These are phyloP conservation scores for Pseudocercospora cruenta DNA, from an alignment of 2,329 filamentous ascomycete species.

Conservation along the genomic window DNA sequence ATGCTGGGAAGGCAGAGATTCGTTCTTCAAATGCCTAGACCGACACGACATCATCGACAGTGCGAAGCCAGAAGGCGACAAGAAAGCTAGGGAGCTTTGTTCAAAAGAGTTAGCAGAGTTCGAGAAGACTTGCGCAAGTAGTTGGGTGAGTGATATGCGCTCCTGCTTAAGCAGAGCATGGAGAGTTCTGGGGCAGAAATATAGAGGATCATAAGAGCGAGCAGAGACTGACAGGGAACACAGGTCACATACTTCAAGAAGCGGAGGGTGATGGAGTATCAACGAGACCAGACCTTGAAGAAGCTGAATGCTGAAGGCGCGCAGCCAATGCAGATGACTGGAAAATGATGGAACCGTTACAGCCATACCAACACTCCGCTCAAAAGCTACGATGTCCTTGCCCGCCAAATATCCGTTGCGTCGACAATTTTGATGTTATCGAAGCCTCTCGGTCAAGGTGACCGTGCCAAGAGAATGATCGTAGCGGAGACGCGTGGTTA, in stretches of 20 bases:
- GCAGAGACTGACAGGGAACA: background rate
- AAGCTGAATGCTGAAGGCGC: conserved; percentile 60
- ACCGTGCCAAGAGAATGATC: background rate
- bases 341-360: conserved; percentile 6
- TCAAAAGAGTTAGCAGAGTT: conserved; percentile 66
- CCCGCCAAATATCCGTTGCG: background rate
- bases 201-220: background rate
- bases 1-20: conserved; percentile 90
- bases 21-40: conserved; percentile 87
- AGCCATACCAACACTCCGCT: background rate
- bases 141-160: conserved; percentile 71
- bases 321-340: conserved; percentile 29
- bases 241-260: conserved; percentile 98
- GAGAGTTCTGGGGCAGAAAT: background rate
- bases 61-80: conserved; percentile 52
- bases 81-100: conserved; percentile 60
- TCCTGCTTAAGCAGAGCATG: background rate
- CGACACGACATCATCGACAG: conserved; percentile 78
- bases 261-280: conserved; percentile 86
- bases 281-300: conserved; percentile 78
- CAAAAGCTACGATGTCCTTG: background rate
- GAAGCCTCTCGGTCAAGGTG: background rate
- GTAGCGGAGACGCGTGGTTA: background rate
- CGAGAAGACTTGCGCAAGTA: conserved; percentile 81
- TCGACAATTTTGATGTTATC: background rate